These are phyloP conservation scores for Graphilbum ipis-grandicollis DNA, from an alignment of 2,329 filamentous ascomycete genomes.

Conservation along the genomic window DNA sequence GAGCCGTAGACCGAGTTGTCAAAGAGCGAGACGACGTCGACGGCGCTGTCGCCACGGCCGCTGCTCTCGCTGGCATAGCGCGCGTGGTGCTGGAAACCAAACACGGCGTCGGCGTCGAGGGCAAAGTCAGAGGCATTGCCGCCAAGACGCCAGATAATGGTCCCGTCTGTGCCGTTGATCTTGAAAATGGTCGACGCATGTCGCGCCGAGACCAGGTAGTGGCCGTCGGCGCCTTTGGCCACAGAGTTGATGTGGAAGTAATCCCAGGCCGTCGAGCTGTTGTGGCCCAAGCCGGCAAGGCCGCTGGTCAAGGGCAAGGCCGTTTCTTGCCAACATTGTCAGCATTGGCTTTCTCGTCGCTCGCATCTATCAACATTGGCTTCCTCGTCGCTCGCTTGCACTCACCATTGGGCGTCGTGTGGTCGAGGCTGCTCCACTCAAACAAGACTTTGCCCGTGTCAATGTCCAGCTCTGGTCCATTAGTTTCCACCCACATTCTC, in stretches of 20 bases:
- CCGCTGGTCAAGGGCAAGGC: constrained; percentile 25
- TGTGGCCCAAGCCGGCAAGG: constrained; percentile 15
- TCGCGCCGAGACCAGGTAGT: constrained; percentile 28
- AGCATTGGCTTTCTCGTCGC: constrained; percentile 3
- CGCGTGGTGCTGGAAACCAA: constrained; percentile 30
- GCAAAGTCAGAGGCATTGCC: constrained; percentile 24
- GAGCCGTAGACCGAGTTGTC: constrained; percentile 30
- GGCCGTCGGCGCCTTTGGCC: constrained; percentile 23
- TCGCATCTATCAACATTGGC: no score
- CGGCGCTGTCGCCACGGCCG: constrained; percentile 20
- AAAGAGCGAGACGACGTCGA: constrained; percentile 30
- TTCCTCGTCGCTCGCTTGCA: no score
- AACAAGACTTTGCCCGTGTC: constrained; percentile 36
- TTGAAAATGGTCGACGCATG: constrained; percentile 22
- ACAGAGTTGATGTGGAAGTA: constrained; percentile 35
- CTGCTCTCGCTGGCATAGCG: constrained; percentile 20
- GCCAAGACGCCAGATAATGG: constrained; percentile 27
- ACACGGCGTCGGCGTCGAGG: constrained; percentile 13
- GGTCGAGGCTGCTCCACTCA: constrained; percentile 40
- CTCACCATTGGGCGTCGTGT: constrained; percentile 31
- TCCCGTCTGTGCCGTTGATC: constrained; percentile 23
- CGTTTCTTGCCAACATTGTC: not conserved
- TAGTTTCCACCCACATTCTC: not conserved
- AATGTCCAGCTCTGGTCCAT: constrained; percentile 24
- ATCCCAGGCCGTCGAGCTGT: constrained; percentile 21